Conservation (phyloP, 2,329 filamentous ascomycete species). For the Pseudonectria buxi region DNA sequence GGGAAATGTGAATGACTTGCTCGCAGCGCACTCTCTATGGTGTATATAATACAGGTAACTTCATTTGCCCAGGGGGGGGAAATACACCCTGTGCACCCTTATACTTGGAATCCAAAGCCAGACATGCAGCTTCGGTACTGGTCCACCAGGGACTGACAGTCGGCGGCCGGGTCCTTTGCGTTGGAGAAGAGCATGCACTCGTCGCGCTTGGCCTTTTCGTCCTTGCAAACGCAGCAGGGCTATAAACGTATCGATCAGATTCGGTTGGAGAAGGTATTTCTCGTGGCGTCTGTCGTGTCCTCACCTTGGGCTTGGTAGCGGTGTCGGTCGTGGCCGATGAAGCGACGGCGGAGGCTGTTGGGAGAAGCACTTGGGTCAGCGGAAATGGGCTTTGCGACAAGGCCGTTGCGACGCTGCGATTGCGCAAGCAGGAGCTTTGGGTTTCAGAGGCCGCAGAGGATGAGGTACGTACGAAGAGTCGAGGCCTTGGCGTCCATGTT, state of each 20-base stretch:
- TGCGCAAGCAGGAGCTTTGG: neutral
- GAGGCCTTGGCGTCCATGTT: constrained; percentile 28
- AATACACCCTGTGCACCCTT: constrained; percentile 11
- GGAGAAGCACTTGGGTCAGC: too few species aligned
- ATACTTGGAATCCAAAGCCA: constrained; percentile 79
- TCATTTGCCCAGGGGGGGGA: constrained; percentile 8
- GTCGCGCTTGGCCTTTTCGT: constrained; percentile 86
- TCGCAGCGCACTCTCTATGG: constrained; percentile 16
- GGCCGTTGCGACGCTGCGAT: too few species aligned
- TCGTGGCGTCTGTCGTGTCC: too few species aligned
- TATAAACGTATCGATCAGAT: constrained; percentile 30
- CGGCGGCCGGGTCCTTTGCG: constrained; percentile 70
- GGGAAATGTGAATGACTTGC: constrained; percentile 6
- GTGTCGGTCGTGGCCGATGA: constrained; percentile 18
- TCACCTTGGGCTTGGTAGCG: constrained; percentile 34
- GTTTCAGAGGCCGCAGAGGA: neutral
- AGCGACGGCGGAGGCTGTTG: constrained; percentile 16
- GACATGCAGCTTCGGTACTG: constrained; percentile 90
- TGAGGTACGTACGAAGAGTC: constrained; percentile 21
- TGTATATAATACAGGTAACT: constrained; percentile 20
- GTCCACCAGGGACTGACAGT: constrained; percentile 76
- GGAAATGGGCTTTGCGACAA: too few species aligned
- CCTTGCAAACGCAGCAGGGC: constrained; percentile 97
- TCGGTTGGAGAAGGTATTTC: constrained; percentile 3
- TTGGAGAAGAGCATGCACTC: constrained; percentile 99